Base-by-base conservation (phyloP, 495 filamentous ascomycete species). In the Hyaloscypha bicolor region DNA sequence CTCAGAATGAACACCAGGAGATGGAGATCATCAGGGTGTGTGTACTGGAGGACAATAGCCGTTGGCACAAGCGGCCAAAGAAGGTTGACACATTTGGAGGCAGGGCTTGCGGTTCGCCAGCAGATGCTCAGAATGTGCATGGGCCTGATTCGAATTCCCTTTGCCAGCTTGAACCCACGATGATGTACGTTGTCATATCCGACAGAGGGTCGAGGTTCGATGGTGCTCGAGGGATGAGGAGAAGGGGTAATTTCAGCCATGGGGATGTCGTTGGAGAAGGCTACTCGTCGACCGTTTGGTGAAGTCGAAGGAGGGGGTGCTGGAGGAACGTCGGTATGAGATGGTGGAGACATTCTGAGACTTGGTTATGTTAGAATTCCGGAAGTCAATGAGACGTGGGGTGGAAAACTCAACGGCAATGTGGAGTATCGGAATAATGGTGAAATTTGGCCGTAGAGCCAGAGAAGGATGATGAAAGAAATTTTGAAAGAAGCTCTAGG, bases 21-120 rank as follows among this genome's bases (percentile, higher is more conserved):
- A 69, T 91, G 82, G 51, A 79, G 76, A 19, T 19, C 42, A 19
- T 92, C 82, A 0, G 85, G 84, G 19, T 81, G 82, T 31, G 82
- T 85, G 69, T 87, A 93, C 65, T 89, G 84, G 9, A 92, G 72
- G 6, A 77, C 84, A 60, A 93, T 84, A 1, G 90, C 91, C 30
- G 85, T 81, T 4, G 89, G 88, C 1, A 92, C 88, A 70, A 90
- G 82, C 2, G 91, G 90, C 91, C 90, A 92, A 9, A 93, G 82
- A 9, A 91, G 60, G 69, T 92, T 72, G 33, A 69, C 63, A 21
- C 60, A 56, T 37, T 62, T 16, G 12, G 72, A 74, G 1, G 62
- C 67, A 60, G 60, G 48, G 29, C 69, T 69, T 5, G 69, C 53
- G 3, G 72, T 72, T 8, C 31, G 77, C 71, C 86, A 88, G 74